phyloP scores from a whole-genome alignment of 768 basidiomycete genomes.

The Antrodiella citrinella region DNA sequence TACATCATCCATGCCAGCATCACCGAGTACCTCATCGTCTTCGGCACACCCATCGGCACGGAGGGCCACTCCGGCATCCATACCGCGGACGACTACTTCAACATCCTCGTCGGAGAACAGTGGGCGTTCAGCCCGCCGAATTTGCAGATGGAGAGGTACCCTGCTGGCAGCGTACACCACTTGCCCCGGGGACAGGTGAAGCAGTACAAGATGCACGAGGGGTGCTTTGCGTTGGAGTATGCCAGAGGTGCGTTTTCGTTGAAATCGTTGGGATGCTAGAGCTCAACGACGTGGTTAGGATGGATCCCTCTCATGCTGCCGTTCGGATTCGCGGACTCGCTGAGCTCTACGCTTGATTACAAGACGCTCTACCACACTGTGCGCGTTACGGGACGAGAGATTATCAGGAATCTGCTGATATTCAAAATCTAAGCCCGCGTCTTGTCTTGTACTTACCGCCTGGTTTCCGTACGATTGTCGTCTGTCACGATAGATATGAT shows the following conservation, averaged over 20 bases:
- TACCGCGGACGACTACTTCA: slow-evolving; percentile 96
- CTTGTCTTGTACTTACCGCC: not conserved
- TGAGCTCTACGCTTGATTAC: slow-evolving; percentile 86
- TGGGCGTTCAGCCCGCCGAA: slow-evolving; percentile 85
- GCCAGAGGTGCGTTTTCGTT: slow-evolving; percentile 68
- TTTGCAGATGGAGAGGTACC: slow-evolving; percentile 80
- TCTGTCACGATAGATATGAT: too few species aligned
- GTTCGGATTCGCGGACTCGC: slow-evolving; percentile 80
- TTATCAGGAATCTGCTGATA: slow-evolving; percentile 67
- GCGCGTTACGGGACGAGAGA: slow-evolving; percentile 76
- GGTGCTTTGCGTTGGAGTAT: slow-evolving; percentile 93
- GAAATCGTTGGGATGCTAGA: too few species aligned
- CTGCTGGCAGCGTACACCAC: slow-evolving; percentile 77
- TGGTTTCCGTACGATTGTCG: too few species aligned
- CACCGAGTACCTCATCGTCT: slow-evolving; percentile 95
- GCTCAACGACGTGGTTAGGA: too few species aligned
- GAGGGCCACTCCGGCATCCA: slow-evolving; percentile 94
- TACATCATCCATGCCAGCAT: slow-evolving; percentile 95
- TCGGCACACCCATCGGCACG: slow-evolving; percentile 93
- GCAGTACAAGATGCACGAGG: slow-evolving; percentile 97
- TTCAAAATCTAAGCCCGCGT: slow-evolving; percentile 65
- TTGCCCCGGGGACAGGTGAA: slow-evolving; percentile 78
- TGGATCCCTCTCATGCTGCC: slow-evolving; percentile 98
- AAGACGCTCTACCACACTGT: slow-evolving; percentile 74
- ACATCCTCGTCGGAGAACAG: slow-evolving; percentile 90